Evolutionary conservation across 345 rosid genomes (phyloP), one percentile per base, ranked within the genome.

Genomic region (Hypericum perforatum): DNA sequence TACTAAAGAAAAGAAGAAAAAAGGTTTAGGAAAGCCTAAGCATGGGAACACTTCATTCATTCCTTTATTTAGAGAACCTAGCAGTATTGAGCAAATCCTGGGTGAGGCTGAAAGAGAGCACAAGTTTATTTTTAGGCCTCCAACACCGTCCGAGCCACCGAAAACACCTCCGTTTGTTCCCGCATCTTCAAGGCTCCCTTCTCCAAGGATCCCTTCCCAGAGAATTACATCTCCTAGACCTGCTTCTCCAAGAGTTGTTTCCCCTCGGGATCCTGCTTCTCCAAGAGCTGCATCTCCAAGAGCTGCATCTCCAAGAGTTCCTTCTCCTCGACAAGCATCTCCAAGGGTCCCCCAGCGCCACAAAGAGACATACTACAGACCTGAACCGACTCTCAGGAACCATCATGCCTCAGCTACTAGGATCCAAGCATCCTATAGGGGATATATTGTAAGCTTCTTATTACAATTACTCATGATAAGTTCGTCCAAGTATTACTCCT

Each of bases 21-120:
- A 81, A 63, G 85, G 82, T 22, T 54, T 73, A 8, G 81, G 73
- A 49, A 78, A 76, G 58, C 64, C 57, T 46, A 81, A 72, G 53
- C 73, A 68, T 72, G 87, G 91, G 46, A 82, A 89, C 59, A 82
- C 76, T 69, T 80, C 95, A 51, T 84, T 85, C 69, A 81, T 89
- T 64, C 97, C 97, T 5, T 68, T 75, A 41, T 85, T 89, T 65
- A 80, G 82, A 65, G 75, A 70, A 64, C 95, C 99, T 0, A 94
- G 97, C 62, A 94, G 97, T 66, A 77, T 94, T 39, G 99, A 94
- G 73, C 75, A 84, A 72, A 94, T 94, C 44, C 70, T 94, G 50
- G 92, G 76, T 54, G 99, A 94, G 50, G 99, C 91, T 9, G 99
- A 94, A 72, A 70, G 87, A 57, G 99, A 84, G 59, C 87, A 89